Base-by-base conservation (phyloP, 2,329 filamentous ascomycete species). In the Lizonia empirigonia region DNA sequence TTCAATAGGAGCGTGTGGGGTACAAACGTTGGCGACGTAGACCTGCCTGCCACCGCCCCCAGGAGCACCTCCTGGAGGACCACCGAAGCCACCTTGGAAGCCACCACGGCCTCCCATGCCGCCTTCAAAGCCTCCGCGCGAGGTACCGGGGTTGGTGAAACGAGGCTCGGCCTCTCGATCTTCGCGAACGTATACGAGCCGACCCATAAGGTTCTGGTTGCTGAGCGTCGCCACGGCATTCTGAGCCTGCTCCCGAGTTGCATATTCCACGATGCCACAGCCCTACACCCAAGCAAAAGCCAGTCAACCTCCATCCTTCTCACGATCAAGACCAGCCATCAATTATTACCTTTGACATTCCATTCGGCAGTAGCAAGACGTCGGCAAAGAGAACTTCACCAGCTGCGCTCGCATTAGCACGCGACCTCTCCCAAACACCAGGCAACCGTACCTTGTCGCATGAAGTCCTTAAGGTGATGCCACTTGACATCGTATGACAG, bases 201-300 rank as follows among this genome's bases (percentile, higher is more conserved):
- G 88, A 54, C 94, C 94, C 93, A 97, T 97, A 56, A 99, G 82
- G 76, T 95, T 97, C 78, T 97, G 93, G 81, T 99, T 99, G 85
- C 92, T 97, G 78, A 99, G 89, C 74, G 91, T 94, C 77, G 90
- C 88, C 80, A 99, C 94, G 73, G 94, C 94, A 77, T 91, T 89
- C 78, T 97, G 94, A 74, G 94, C 94, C 88, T 99, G 91, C 74
- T 99, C 94, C 86, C 92, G 90, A 71, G 93, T 97, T 77, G 92
- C 92, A 87, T 99, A 99, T 88, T 99, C 94, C 88, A 99, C 94
- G 90, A 99, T 99, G 82, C 94, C 94, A 93, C 93, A 99, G 91
- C 94, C 93, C 93, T 97, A 96, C 88, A 84, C 85, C 88, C 83
- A 79, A 85, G 87, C 87, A 90, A 90, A 71, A 88, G 87, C 90